phyloP scores from a whole-genome alignment of 1,284 basidiomycete species.

The Chalciporus sp. region DNA sequence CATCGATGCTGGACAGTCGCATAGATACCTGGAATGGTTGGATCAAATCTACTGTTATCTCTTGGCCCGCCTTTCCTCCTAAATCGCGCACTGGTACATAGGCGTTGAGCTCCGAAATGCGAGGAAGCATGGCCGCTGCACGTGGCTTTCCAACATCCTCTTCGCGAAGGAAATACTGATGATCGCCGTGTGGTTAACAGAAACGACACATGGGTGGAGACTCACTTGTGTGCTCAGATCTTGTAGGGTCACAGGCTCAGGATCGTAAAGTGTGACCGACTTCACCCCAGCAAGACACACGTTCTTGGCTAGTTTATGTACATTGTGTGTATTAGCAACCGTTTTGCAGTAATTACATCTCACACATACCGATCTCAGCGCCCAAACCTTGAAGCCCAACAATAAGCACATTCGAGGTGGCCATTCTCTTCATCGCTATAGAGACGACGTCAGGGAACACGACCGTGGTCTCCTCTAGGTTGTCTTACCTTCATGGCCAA shows the following conservation, averaged over 20 bases:
- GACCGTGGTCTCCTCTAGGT: background rate
- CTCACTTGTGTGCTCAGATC: slow-evolving; percentile 92
- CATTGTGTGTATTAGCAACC: slow-evolving; percentile 9
- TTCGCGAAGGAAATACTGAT: slow-evolving; percentile 91
- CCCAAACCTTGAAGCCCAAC: slow-evolving; percentile 94
- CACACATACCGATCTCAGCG: slow-evolving; percentile 84
- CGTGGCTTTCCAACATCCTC: slow-evolving; percentile 88
- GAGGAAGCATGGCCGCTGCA: slow-evolving; percentile 85
- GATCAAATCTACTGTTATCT: slow-evolving; percentile 78
- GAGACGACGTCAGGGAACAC: slow-evolving; percentile 5
- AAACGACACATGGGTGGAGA: slow-evolving; percentile 12
- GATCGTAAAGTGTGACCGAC: slow-evolving; percentile 96
- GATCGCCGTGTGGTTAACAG: slow-evolving; percentile 10
- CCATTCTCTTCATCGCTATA: slow-evolving; percentile 99
- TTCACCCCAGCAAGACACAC: slow-evolving; percentile 96
- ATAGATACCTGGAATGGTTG: slow-evolving; percentile 81
- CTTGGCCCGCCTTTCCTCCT: slow-evolving; percentile 68
- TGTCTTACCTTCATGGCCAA: slow-evolving; percentile 87
- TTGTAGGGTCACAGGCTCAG: slow-evolving; percentile 81
- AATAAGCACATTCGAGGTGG: slow-evolving; percentile 92
- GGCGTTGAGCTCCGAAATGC: slow-evolving; percentile 93
- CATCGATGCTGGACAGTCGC: background rate
- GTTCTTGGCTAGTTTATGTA: slow-evolving; percentile 81
- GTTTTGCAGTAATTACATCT: slow-evolving; percentile 14
- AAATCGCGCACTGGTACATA: slow-evolving; percentile 93